Conservation (phyloP, 495 filamentous ascomycete genomes). For the Daldinia concentrica region DNA sequence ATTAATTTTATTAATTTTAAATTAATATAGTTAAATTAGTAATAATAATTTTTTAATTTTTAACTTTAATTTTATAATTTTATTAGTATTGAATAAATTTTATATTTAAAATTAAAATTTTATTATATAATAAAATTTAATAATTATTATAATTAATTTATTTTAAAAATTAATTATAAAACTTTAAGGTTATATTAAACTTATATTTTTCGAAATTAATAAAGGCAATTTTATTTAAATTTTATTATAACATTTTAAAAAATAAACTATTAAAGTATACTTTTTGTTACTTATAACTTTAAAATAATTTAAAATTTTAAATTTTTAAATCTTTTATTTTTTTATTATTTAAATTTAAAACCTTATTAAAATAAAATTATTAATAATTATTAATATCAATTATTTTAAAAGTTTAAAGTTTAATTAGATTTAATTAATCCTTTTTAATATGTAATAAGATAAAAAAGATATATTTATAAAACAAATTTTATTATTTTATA, state of each 20-base stretch:
- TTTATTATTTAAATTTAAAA: not conserved
- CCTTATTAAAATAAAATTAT: not conserved
- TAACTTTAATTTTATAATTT: not conserved
- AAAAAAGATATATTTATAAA: not conserved
- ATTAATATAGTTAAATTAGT: not conserved
- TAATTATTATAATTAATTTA: not conserved
- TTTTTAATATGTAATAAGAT: not conserved
- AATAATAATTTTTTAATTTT: not conserved
- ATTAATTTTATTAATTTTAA: not conserved
- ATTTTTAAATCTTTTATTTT: not conserved
- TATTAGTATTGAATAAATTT: not conserved
- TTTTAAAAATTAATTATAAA: not conserved
- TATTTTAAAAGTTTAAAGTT: not conserved
- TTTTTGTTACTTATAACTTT: not conserved
- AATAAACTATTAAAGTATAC: not conserved
- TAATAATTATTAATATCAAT: not conserved
- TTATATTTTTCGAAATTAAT: not conserved
- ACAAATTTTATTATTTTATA: not conserved
- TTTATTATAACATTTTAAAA: not conserved
- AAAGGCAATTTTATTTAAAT: not conserved
- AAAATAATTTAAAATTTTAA: not conserved
- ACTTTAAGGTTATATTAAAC: not conserved
- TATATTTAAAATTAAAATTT: not conserved
- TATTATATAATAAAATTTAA: not conserved
- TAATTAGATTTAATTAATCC: not conserved